phyloP scores from a whole-genome alignment of 1,284 basidiomycete genomes.

The Rhodotorula sp. region DNA sequence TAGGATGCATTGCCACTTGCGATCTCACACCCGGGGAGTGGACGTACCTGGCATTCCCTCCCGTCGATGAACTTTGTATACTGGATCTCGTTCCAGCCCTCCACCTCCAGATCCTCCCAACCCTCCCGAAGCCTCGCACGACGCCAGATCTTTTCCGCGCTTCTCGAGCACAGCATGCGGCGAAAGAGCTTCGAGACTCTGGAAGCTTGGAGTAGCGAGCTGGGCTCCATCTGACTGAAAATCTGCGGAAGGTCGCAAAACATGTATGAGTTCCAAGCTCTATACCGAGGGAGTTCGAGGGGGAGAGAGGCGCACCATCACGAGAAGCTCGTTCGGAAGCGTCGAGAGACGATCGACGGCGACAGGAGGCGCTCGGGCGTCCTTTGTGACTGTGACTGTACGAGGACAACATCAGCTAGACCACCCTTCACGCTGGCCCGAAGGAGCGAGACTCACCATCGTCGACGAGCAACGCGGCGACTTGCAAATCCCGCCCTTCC shows the following conservation, averaged over 20 bases:
- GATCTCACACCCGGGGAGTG: not conserved
- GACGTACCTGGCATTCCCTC: not conserved
- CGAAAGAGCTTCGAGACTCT: not conserved
- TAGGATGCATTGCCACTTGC: not conserved
- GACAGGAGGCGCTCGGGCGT: too few species aligned
- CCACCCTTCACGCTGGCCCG: too few species aligned
- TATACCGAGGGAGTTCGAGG: too few species aligned
- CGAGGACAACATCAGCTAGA: too few species aligned
- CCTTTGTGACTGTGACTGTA: too few species aligned
- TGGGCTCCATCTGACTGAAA: not conserved
- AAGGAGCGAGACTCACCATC: too few species aligned
- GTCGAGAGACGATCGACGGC: not conserved
- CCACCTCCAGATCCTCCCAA: not conserved
- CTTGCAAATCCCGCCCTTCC: not conserved
- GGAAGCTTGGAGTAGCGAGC: constrained; percentile 3
- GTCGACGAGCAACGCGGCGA: not conserved
- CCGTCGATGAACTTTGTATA: not conserved
- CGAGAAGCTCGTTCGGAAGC: not conserved
- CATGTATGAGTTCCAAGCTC: too few species aligned
- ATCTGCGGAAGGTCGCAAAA: not conserved
- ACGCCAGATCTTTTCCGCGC: not conserved
- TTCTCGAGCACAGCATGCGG: not conserved
- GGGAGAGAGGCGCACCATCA: not conserved
- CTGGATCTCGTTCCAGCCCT: not conserved
- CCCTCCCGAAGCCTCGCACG: not conserved